Base-by-base conservation (phyloP, 768 basidiomycete genomes). In the Amanita subjunquillea region DNA sequence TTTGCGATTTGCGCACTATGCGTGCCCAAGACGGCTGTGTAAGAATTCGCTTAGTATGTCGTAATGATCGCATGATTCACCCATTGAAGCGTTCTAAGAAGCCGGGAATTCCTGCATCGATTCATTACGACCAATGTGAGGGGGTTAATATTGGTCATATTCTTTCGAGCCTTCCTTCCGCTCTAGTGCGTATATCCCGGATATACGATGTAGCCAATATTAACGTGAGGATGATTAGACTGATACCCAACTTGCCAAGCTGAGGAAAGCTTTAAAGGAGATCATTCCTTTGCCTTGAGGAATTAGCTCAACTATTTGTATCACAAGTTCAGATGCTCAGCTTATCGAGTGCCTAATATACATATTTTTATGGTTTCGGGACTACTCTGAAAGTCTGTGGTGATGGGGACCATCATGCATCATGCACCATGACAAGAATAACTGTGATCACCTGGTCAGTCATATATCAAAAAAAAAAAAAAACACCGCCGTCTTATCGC, bases 1-100 rank as follows among this genome's bases (percentile, higher is more conserved):
- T 78, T 9, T 79, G 77, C 56, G 69, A 70, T 46, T 60, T 75
- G 54, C 62, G 75, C 25, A 69, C 71, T 3, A 60, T 73, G 59
- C 62, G 75, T 32, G 60, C 72, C 4, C 65, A 75, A 55, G 60
- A 74, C 55, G 72, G 72, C 48, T 76, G 74, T 57, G 73, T 74
- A 59, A 34, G 68, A 23, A 5, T 45, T 17, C 27, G 3, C 22
- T 22, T 27, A 10, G 30, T n/a, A 22, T 25, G 9, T 38, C 39
- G 23, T 12, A 4, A 20, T 20, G 48, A 17, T 12, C 13, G 22
- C 25, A 32, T n/a, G 17, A 27, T 20, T 29, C 17, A 43, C 32
- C 40, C 39, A n/a, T 34, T 48, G 22, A 13, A 32, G 44, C 63
- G 58, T 44, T 49, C 54, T 3, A 25, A 54, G n/a, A 48, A 43